Conservation (phyloP, 768 basidiomycete genomes). For the Piloderma croceum region DNA sequence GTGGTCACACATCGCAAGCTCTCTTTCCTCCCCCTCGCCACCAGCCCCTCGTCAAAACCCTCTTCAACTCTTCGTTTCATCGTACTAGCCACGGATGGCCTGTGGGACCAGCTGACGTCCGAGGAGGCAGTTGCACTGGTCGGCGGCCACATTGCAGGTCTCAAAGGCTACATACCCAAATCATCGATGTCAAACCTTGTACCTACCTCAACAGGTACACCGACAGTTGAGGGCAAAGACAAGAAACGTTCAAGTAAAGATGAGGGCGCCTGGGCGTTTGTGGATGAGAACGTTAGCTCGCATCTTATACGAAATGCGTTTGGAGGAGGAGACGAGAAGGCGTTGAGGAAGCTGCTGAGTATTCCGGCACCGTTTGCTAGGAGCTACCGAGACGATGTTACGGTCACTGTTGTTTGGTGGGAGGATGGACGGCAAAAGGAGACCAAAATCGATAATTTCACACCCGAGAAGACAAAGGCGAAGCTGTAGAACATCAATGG, state of each 20-base stretch:
- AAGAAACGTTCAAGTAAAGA: constrained; percentile 30
- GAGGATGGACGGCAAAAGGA: constrained; percentile 53
- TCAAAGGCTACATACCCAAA: constrained; percentile 62
- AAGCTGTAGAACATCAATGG: constrained; percentile 48
- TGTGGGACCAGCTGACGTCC: constrained; percentile 73
- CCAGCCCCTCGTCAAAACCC: constrained; percentile 14
- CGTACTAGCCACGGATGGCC: constrained; percentile 83
- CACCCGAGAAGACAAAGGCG: constrained; percentile 31
- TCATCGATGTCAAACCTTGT: constrained; percentile 49
- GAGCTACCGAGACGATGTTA: constrained; percentile 77
- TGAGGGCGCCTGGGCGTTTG: constrained; percentile 67
- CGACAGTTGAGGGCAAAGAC: constrained; percentile 61
- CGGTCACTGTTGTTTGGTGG: constrained; percentile 84
- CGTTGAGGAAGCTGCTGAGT: constrained; percentile 60
- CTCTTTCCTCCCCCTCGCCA: constrained; percentile 39
- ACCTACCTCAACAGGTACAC: constrained; percentile 47
- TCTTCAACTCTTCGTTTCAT: constrained; percentile 57
- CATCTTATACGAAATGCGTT: constrained; percentile 91
- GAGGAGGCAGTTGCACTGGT: constrained; percentile 86
- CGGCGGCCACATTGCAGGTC: constrained; percentile 70
- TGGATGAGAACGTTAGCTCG: constrained; percentile 70
- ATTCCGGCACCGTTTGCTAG: constrained; percentile 79
- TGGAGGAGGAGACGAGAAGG: constrained; percentile 66
- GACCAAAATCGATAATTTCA: constrained; percentile 30
- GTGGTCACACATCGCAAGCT: constrained; percentile 77